Base-by-base conservation (phyloP, 495 filamentous ascomycete species). In the Lophium mytilinum region DNA sequence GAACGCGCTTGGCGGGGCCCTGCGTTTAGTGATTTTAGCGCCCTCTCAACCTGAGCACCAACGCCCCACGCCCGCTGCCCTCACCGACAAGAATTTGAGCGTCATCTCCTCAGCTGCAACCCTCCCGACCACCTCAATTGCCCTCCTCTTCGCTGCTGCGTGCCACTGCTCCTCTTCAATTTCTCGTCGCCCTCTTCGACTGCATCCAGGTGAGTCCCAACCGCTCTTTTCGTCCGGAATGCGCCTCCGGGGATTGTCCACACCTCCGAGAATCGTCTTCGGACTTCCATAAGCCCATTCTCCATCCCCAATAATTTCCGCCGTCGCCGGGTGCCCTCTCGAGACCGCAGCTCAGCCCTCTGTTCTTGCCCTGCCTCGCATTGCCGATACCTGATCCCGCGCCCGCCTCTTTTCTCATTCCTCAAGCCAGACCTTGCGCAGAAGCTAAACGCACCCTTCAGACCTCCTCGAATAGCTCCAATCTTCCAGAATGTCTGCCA, bases 401-500 rank as follows among this genome's bases (percentile, higher is more conserved):
- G 21, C 17, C n/a, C 15, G 21, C 9, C 45, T 48, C 21, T 48
- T 48, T 48, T 24, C 21, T 48, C 45, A 48, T 9, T 12, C 17
- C 15, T 48, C 45, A 9, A 48, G 45, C 45, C 45, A 17, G 18
- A 33, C 21, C 30, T 48, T 48, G 8, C 17, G 30, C 33, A 48
- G 45, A 7, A 48, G 45, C 6, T 30, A 48, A 48, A 48, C 51
- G 41, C 11, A 41, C 10, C 36, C 21, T 37, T 34, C 11, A 47
- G 24, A 41, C 24, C 34, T 52, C 36, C 4, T 14, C 46, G 17
- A 15, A 40, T n/a, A 61, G 18, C 45, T 15, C 17, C 69, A 79
- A 63, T 65, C 40, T 5, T 37, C 12, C 56, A 52, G 43, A 18
- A 98, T 99, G 93, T 94, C 93, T 72, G 94, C 93, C 74, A 99